Conservation (phyloP, 257 asterid genomes). For the Ophiorrhiza pumila region DNA sequence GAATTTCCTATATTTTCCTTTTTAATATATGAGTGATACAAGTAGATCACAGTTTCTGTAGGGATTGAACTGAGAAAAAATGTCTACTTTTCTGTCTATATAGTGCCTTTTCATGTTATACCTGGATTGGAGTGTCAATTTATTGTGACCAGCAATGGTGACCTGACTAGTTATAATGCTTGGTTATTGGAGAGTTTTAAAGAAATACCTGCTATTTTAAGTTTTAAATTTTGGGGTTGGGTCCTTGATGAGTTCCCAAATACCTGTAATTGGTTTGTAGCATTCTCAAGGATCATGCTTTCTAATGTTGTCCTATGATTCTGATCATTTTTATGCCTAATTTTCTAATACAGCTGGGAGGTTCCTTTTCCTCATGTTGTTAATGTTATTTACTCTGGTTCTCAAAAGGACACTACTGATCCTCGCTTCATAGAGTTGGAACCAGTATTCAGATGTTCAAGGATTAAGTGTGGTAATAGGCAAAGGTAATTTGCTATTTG, state of each 20-base stretch:
- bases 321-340: slow-evolving; percentile 7
- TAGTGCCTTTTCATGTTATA: neutral
- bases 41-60: too few relatives aligned
- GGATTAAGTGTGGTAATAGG: slow-evolving; percentile 59
- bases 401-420: slow-evolving; percentile 54
- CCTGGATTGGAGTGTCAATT: neutral
- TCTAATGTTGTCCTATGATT: neutral
- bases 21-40: neutral
- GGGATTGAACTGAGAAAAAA: neutral
- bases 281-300: neutral
- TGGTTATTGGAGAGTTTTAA: neutral
- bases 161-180: neutral
- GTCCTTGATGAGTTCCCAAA: neutral
- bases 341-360: slow-evolving; percentile 72
- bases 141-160: neutral
- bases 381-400: slow-evolving; percentile 52
- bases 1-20: neutral
- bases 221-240: neutral
- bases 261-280: neutral
- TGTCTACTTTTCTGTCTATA: neutral
- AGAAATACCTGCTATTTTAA: neutral
- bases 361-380: slow-evolving; percentile 78
- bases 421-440: slow-evolving; percentile 88
- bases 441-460: slow-evolving; percentile 89
- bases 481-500: slow-evolving; percentile 52